Conservation (phyloP, 192 early-diverging fungal species). For the Entrophospora sp. region DNA sequence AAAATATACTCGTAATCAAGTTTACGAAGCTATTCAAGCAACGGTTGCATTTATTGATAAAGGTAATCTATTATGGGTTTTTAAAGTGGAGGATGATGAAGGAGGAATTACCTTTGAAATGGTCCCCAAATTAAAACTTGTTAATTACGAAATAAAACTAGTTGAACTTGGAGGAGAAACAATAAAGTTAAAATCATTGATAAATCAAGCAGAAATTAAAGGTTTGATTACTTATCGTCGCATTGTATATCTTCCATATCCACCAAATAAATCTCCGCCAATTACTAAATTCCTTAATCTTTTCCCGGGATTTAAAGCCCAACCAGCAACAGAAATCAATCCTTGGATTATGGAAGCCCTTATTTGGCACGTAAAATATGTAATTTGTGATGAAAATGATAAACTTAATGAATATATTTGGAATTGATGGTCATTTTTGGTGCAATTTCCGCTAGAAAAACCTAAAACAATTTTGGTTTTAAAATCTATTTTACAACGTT, state of each 20-base stretch:
- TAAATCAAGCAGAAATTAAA: neutral
- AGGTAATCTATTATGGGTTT: neutral
- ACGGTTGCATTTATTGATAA: too few species aligned
- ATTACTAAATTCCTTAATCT: neutral
- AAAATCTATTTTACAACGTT: neutral
- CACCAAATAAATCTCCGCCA: neutral
- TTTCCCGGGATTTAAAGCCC: neutral
- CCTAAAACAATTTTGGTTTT: neutral
- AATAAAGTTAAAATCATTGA: neutral
- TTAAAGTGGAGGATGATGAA: neutral
- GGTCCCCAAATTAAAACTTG: neutral
- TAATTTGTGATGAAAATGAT: too few species aligned
- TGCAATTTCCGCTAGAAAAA: neutral
- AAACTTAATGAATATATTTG: conserved; percentile 8
- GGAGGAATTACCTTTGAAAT: neutral
- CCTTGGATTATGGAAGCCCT: neutral
- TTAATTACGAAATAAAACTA: neutral
- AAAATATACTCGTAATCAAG: too few species aligned
- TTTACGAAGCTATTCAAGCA: too few species aligned
- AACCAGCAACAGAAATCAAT: neutral
- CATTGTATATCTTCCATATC: neutral
- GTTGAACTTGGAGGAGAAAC: neutral
- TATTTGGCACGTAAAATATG: too few species aligned
- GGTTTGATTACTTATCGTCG: neutral
- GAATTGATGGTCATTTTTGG: neutral